These are phyloP conservation scores for Coemansia sp. DNA, from an alignment of 371 early-diverging fungal species.

Conservation along the genomic window DNA sequence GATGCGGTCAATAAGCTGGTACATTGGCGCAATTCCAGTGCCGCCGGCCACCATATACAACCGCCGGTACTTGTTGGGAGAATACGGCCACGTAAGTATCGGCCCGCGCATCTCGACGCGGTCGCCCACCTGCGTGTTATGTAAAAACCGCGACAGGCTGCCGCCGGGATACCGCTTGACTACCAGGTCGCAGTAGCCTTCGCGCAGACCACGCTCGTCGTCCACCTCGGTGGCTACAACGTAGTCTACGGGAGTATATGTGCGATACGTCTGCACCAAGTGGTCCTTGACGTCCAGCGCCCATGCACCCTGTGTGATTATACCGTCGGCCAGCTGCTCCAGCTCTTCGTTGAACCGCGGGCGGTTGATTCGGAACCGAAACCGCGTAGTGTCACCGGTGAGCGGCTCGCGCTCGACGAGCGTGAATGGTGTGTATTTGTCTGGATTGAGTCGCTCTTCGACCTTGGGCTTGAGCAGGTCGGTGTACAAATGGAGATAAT, in stretches of 20 bases:
- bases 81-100: slow-evolving; percentile 73
- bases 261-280: slow-evolving; percentile 55
- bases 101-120: slow-evolving; percentile 89
- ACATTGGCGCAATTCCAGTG: slow-evolving; percentile 93
- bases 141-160: slow-evolving; percentile 73
- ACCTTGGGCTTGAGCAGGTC: slow-evolving; percentile 42
- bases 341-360: slow-evolving; percentile 61
- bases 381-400: slow-evolving; percentile 72
- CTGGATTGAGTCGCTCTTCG: slow-evolving; percentile 53
- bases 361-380: slow-evolving; percentile 76
- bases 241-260: slow-evolving; percentile 60
- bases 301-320: slow-evolving; percentile 54
- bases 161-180: slow-evolving; percentile 74
- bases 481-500: slow-evolving; percentile 38
- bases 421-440: slow-evolving; percentile 69
- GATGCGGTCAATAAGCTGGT: slow-evolving; percentile 70
- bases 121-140: slow-evolving; percentile 78
- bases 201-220: slow-evolving; percentile 34
- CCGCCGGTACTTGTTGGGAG: slow-evolving; percentile 64
- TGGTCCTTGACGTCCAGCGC: slow-evolving; percentile 50
- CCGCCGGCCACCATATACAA: slow-evolving; percentile 90
- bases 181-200: slow-evolving; percentile 79
- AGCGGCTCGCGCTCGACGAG: slow-evolving; percentile 60
- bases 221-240: slow-evolving; percentile 38
- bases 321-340: slow-evolving; percentile 62